Conservation (phyloP, 768 basidiomycete genomes). For the Lactarius indigo region DNA sequence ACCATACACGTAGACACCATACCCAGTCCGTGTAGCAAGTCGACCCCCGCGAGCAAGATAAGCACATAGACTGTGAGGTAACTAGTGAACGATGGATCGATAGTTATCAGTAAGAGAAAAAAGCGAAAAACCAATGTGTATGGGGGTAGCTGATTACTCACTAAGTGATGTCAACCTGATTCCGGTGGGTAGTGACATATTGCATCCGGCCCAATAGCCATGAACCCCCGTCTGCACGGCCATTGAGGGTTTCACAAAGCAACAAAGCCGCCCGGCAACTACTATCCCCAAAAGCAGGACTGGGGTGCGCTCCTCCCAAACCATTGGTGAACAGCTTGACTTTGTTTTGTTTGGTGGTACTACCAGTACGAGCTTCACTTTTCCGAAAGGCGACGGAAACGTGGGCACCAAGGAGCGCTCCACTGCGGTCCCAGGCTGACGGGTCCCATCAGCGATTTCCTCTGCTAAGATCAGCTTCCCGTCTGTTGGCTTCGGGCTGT, state of each 20-base stretch:
- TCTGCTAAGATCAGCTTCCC: constrained; percentile 65
- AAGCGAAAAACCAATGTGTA: too few relatives aligned
- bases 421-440: constrained; percentile 48
- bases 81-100: constrained; percentile 32
- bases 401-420: constrained; percentile 29
- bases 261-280: constrained; percentile 27
- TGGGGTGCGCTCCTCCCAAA: constrained; percentile 29
- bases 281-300: constrained; percentile 34
- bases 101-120: neutral
- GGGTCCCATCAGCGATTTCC: constrained; percentile 57
- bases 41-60: constrained; percentile 35
- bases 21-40: constrained; percentile 36
- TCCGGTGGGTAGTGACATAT: constrained; percentile 36
- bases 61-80: constrained; percentile 45
- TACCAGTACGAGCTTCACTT: constrained; percentile 20
- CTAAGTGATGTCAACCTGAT: constrained; percentile 36
- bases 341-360: constrained; percentile 13
- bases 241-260: constrained; percentile 27
- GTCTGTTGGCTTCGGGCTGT: constrained; percentile 31
- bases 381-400: neutral
- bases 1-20: constrained; percentile 44
- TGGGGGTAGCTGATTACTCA: constrained; percentile 24
- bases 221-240: constrained; percentile 39
- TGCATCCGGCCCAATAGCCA: constrained; percentile 47
- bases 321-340: constrained; percentile 33